These are phyloP conservation scores for Aspergillus pseudoglaucus DNA, from an alignment of 2,329 filamentous ascomycete genomes.

Conservation along the genomic window DNA sequence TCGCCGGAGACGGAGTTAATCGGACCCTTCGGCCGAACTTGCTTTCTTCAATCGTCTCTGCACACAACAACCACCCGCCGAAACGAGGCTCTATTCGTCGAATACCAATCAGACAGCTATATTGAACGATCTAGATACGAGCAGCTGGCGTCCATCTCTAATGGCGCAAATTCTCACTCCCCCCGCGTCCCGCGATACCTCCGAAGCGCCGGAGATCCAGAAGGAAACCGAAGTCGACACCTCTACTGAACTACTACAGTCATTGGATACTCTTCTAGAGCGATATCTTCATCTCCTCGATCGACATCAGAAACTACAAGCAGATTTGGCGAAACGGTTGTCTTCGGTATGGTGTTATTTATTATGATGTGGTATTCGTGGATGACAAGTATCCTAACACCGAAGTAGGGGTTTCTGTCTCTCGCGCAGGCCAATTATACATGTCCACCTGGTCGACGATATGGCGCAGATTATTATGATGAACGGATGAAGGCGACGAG, in stretches of 20 bases:
- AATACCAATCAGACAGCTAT: background rate
- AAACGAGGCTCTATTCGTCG: too few relatives aligned
- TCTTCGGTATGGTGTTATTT: slow-evolving; percentile 30
- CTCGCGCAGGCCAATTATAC: slow-evolving; percentile 45
- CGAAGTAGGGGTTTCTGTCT: slow-evolving; percentile 40
- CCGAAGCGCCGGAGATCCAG: slow-evolving; percentile 18
- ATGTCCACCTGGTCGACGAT: slow-evolving; percentile 38
- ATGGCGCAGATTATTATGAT: slow-evolving; percentile 46
- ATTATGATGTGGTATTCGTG: background rate
- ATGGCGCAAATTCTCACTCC: slow-evolving; percentile 32
- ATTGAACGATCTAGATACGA: background rate
- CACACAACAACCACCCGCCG: background rate
- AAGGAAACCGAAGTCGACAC: slow-evolving; percentile 13
- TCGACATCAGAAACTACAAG: slow-evolving; percentile 36
- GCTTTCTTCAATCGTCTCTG: slow-evolving; percentile 5
- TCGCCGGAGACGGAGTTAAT: slow-evolving; percentile 32
- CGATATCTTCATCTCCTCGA: slow-evolving; percentile 40
- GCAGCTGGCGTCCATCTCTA: background rate
- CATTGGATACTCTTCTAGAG: slow-evolving; percentile 36
- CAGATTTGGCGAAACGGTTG: slow-evolving; percentile 29
- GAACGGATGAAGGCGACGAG: slow-evolving; percentile 44
- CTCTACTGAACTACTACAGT: slow-evolving; percentile 22
- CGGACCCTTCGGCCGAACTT: slow-evolving; percentile 24
- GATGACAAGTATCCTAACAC: slow-evolving; percentile 12
- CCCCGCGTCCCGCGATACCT: slow-evolving; percentile 26